Conservation (phyloP, 805 yeast species). For the Wickerhamiella domercqiae region DNA sequence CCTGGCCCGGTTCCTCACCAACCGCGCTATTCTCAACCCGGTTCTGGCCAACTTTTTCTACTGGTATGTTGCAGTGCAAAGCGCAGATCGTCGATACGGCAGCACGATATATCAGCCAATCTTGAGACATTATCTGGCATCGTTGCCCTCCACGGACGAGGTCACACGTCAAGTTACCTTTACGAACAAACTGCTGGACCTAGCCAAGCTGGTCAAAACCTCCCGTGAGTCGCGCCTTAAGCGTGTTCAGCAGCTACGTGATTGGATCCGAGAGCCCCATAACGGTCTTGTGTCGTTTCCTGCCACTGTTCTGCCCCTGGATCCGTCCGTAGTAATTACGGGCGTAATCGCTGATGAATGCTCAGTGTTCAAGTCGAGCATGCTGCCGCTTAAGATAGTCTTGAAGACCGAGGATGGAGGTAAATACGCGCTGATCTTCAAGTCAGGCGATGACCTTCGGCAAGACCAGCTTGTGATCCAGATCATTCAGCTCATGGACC, state of each 20-base stretch:
- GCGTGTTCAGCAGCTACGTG: slow-evolving; percentile 54
- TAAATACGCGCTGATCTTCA: slow-evolving; percentile 72
- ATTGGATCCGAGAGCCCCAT: slow-evolving; percentile 35
- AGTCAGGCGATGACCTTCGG: slow-evolving; percentile 87
- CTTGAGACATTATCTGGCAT: slow-evolving; percentile 30
- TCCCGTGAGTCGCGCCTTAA: slow-evolving; percentile 63
- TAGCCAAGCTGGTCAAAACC: slow-evolving; percentile 48
- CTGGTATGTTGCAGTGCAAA: slow-evolving; percentile 83
- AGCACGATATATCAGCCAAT: slow-evolving; percentile 32
- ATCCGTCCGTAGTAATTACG: slow-evolving; percentile 57
- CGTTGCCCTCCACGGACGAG: slow-evolving; percentile 18
- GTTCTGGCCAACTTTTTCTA: slow-evolving; percentile 68
- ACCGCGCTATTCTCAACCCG: slow-evolving; percentile 49
- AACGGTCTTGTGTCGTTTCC: slow-evolving; percentile 29
- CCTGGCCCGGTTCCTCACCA: slow-evolving; percentile 48
- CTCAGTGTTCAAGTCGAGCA: slow-evolving; percentile 77
- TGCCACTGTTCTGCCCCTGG: slow-evolving; percentile 63
- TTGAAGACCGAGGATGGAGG: slow-evolving; percentile 42
- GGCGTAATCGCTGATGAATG: slow-evolving; percentile 72
- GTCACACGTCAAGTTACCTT: slow-evolving; percentile 48
- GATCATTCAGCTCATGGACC: slow-evolving; percentile 82
- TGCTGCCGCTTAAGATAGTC: slow-evolving; percentile 74
- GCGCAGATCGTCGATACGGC: slow-evolving; percentile 45
- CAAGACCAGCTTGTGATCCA: slow-evolving; percentile 97
- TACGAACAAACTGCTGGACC: slow-evolving; percentile 44